Percentiles rank a stretch among this genome's conserved stretches.
Evolutionary conservation across 192 early-diverging fungal species (phyloP).

Genomic region (Pecoramyces ruminantium): DNA sequence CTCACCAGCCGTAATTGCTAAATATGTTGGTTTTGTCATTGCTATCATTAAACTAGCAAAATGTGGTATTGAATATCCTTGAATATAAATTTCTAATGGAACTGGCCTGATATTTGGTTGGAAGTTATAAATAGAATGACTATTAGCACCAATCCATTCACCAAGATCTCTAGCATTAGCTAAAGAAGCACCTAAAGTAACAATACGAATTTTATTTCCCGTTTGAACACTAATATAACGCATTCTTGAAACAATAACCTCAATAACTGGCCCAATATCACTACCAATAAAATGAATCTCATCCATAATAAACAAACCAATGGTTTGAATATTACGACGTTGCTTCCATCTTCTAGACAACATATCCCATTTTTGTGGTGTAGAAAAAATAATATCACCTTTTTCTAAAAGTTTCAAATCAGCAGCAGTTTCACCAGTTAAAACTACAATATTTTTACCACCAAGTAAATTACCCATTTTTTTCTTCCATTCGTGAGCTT

Average conservation of each 20-base stretch:
- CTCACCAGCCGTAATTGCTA: conserved; percentile 36
- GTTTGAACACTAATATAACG: conserved; percentile 70
- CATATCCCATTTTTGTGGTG: conserved; percentile 86
- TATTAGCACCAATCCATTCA: conserved; percentile 83
- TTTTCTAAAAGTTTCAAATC: conserved; percentile 77
- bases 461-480: conserved; percentile 68
- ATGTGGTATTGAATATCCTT: conserved; percentile 77
- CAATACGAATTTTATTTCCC: conserved; percentile 71
- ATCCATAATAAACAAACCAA: conserved; percentile 80
- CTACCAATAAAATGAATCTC: conserved; percentile 89
- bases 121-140: conserved; percentile 78
- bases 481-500: conserved; percentile 60
- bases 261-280: conserved; percentile 75
- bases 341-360: conserved; percentile 90
- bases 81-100: conserved; percentile 89
- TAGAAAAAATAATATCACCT: conserved; percentile 82
- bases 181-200: conserved; percentile 73
- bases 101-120: conserved; percentile 80
- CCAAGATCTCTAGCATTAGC: conserved; percentile 97
- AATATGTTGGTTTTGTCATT: conserved; percentile 72
- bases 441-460: conserved; percentile 69
- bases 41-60: conserved; percentile 92
- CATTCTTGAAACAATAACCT: conserved; percentile 87
- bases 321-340: conserved; percentile 76
- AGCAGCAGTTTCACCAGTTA: conserved; percentile 78